phyloP scores from a whole-genome alignment of 768 basidiomycete species.

The Termitomyces sp. region DNA sequence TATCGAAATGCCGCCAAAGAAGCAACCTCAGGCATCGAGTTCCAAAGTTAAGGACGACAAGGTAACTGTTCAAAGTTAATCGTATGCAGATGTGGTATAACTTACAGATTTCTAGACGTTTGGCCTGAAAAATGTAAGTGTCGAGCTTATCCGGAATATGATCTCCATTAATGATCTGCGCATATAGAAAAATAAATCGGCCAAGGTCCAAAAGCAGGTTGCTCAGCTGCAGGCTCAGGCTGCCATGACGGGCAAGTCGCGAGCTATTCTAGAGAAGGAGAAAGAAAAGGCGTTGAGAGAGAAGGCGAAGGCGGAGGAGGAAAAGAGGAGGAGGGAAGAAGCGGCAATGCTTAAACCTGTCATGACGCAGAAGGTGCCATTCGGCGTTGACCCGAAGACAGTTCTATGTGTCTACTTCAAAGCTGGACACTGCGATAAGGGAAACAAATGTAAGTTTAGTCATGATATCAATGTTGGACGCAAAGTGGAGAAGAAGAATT shows the following conservation, averaged over 20 bases:
- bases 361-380: constrained; percentile 81
- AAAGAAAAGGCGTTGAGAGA: constrained; percentile 74
- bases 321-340: constrained; percentile 81
- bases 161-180: constrained; percentile 7
- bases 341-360: constrained; percentile 78
- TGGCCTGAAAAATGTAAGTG: constrained; percentile 18
- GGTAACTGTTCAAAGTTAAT: constrained; percentile 7
- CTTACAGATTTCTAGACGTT: constrained; percentile 13
- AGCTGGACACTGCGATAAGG: constrained; percentile 91
- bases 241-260: constrained; percentile 71
- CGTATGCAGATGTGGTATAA: constrained; percentile 3
- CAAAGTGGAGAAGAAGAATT: constrained; percentile 92
- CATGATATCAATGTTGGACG: constrained; percentile 86
- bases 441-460: constrained; percentile 94
- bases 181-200: constrained; percentile 85
- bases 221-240: constrained; percentile 76
- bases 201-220: constrained; percentile 87
- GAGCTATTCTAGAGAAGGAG: constrained; percentile 76
- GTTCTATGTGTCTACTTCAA: constrained; percentile 91
- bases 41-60: constrained; percentile 21
- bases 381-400: constrained; percentile 96
- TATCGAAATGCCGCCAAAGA: constrained; percentile 18
- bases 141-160: background rate
- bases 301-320: constrained; percentile 73
- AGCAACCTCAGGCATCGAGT: constrained; percentile 17